phyloP scores from a whole-genome alignment of 768 basidiomycete genomes.

The Boletus huronensis region DNA sequence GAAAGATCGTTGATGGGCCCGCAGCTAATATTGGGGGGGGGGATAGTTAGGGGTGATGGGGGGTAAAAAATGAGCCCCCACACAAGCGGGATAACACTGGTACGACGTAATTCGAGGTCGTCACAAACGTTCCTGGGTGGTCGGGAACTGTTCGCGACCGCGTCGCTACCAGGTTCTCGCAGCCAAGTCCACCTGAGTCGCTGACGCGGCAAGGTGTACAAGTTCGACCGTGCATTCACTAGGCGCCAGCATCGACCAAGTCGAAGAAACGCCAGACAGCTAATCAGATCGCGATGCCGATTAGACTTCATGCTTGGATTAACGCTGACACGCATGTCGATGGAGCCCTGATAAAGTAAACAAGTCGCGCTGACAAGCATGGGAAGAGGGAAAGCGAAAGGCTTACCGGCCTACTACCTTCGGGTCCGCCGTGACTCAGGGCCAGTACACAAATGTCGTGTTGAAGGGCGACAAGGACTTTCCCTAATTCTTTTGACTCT shows the following conservation, averaged over 20 bases:
- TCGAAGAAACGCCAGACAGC: background rate
- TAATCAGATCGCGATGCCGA: background rate
- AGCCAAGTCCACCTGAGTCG: background rate
- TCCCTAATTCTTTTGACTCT: background rate
- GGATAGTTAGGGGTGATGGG: background rate
- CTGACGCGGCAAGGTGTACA: too few species aligned
- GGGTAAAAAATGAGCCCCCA: background rate
- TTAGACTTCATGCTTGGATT: background rate
- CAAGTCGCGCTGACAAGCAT: slow-evolving; percentile 2
- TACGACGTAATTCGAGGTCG: background rate
- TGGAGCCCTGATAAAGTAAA: background rate
- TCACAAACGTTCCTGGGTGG: background rate
- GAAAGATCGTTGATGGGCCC: background rate
- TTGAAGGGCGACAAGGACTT: background rate
- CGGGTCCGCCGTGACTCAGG: background rate
- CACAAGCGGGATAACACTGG: background rate
- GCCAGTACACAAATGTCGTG: background rate
- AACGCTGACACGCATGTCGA: background rate
- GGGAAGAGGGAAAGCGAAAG: background rate
- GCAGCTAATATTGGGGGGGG: background rate
- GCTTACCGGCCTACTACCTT: background rate
- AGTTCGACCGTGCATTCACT: background rate
- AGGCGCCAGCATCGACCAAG: background rate
- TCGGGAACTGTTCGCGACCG: background rate
- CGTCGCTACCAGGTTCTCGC: background rate